Evolutionary conservation across 371 early-diverging fungal species (phyloP).

Genomic region (Mucor lusitanicus): DNA sequence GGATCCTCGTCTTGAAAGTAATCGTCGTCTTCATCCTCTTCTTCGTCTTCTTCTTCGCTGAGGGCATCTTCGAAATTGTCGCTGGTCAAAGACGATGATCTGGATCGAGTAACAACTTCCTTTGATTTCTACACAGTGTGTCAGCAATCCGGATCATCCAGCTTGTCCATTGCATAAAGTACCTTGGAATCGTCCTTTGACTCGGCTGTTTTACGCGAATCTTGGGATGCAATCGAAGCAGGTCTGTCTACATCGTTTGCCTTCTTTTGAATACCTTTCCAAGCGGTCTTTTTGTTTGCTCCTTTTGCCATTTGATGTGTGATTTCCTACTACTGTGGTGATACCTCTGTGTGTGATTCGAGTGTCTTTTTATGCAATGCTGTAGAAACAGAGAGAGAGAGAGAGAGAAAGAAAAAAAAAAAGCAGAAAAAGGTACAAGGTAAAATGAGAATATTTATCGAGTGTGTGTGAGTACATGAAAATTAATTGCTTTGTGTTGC

Average conservation of each 20-base stretch:
- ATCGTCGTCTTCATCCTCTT: constrained; percentile 25
- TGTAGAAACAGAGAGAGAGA: background rate
- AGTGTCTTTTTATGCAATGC: background rate
- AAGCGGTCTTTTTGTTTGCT: constrained; percentile 7
- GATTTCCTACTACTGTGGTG: background rate
- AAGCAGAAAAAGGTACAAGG: background rate
- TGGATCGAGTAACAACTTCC: constrained; percentile 5
- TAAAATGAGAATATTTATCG: background rate
- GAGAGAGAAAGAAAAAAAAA: background rate
- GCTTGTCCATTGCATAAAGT: background rate
- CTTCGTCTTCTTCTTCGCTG: constrained; percentile 15
- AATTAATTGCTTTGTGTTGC: constrained; percentile 1
- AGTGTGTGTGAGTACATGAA: background rate
- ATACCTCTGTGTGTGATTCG: background rate
- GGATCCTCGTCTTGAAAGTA: constrained; percentile 21
- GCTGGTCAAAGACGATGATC: constrained; percentile 18
- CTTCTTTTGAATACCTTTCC: constrained; percentile 18
- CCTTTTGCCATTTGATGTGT: constrained; percentile 6
- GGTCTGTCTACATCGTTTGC: background rate
- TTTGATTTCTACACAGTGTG: background rate
- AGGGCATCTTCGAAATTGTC: constrained; percentile 24
- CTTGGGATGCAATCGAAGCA: constrained; percentile 12
- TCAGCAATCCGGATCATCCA: background rate
- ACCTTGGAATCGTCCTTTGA: background rate
- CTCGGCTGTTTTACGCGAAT: background rate